A percentile compares a stretch with the other conserved stretches of the same genome.
Evolutionary conservation across 805 yeast genomes (phyloP).

Genomic region (Candida cerambycidarum): DNA sequence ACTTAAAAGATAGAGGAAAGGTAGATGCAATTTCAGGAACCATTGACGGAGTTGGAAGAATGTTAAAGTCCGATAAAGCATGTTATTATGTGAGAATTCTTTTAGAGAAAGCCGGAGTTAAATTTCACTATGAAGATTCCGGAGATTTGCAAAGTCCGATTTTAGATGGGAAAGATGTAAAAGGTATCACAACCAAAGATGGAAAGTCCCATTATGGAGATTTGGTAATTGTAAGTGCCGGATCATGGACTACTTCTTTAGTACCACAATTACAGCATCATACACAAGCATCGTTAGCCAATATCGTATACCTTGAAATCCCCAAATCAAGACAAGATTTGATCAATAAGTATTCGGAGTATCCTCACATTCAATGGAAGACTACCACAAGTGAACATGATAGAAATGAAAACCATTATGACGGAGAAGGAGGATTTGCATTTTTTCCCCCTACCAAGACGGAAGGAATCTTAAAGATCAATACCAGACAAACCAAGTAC

Average conservation of each 20-base stretch:
- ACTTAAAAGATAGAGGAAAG: neutral
- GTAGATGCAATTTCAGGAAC: neutral
- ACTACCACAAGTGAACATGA: conserved; percentile 3
- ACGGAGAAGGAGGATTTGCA: conserved; percentile 7
- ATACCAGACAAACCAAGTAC: conserved; percentile 9
- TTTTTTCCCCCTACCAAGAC: conserved; percentile 5
- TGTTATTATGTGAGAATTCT: conserved; percentile 29
- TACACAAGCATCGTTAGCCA: conserved; percentile 37
- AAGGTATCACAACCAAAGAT: conserved; percentile 23
- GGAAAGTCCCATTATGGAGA: conserved; percentile 25
- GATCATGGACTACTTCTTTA: conserved; percentile 28
- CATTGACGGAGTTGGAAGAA: conserved; percentile 24
- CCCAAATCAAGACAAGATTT: conserved; percentile 32
- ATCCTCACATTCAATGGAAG: conserved; percentile 35
- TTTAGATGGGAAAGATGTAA: conserved; percentile 11
- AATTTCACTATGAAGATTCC: conserved; percentile 24
- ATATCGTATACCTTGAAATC: conserved; percentile 32
- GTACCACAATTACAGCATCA: conserved; percentile 36
- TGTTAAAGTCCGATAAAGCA: conserved; percentile 32
- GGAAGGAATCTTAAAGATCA: conserved; percentile 9
- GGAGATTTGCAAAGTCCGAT: conserved; percentile 26
- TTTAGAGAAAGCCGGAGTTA: conserved; percentile 30
- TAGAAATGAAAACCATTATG: conserved; percentile 21
- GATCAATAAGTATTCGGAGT: conserved; percentile 28
- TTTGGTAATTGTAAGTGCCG: conserved; percentile 24